A percentile compares a stretch with the other conserved stretches of the same genome.
These are phyloP conservation scores for Coemansia sp. DNA, from an alignment of 192 early-diverging fungal genomes.

Conservation along the genomic window DNA sequence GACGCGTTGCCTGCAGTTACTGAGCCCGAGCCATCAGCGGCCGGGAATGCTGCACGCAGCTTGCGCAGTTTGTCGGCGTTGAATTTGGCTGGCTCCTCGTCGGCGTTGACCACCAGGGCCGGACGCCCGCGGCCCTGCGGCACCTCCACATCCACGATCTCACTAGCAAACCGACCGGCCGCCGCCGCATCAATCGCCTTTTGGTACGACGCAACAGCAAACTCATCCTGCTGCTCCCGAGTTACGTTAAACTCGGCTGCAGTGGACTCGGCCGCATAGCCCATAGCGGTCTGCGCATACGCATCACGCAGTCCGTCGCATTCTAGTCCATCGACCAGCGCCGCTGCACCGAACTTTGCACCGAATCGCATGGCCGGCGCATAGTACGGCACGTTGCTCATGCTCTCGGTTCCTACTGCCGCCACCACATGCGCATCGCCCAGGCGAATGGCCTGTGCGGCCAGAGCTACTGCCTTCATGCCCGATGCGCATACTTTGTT, in stretches of 20 bases:
- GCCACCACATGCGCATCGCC: constrained; percentile 72
- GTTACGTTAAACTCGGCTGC: constrained; percentile 75
- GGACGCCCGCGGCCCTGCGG: constrained; percentile 68
- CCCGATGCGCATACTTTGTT: constrained; percentile 85
- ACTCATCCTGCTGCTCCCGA: constrained; percentile 80
- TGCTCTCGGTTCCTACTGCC: constrained; percentile 77
- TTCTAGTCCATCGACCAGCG: constrained; percentile 73
- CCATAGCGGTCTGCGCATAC: constrained; percentile 73
- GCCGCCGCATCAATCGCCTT: constrained; percentile 70
- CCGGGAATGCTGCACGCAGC: constrained; percentile 83
- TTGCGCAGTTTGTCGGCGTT: constrained; percentile 85
- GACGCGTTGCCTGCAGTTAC: constrained; percentile 90
- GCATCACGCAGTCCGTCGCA: constrained; percentile 76
- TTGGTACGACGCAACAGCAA: constrained; percentile 72
- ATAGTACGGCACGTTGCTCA: constrained; percentile 83
- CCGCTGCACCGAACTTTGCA: constrained; percentile 70
- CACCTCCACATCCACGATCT: constrained; percentile 72
- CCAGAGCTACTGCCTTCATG: constrained; percentile 77
- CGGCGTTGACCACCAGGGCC: constrained; percentile 57
- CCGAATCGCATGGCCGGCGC: constrained; percentile 76
- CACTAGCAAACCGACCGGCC: constrained; percentile 60
- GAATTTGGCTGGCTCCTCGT: constrained; percentile 69
- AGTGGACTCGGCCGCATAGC: constrained; percentile 76
- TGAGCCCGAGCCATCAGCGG: constrained; percentile 68
- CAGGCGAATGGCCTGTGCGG: constrained; percentile 71